A percentile compares a stretch with the other conserved stretches of the same genome.
Conservation (phyloP, 352 stramenopile species). For the Thraustochytrium sp. region DNA sequence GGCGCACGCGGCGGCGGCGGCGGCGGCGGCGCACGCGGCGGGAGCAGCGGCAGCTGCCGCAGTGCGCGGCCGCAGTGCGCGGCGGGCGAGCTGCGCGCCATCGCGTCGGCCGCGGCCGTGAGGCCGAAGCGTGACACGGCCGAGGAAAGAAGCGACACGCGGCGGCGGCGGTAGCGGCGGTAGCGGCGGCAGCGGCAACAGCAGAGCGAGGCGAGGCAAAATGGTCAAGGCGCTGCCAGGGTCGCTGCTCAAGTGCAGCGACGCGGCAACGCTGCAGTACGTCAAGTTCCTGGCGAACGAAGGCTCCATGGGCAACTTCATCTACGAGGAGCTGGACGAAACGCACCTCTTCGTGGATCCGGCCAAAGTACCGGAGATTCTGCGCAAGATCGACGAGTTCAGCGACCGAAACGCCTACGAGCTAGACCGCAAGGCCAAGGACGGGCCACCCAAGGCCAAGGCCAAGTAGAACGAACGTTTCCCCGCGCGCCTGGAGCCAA, state of each 20-base stretch:
- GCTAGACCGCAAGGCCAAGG: neutral
- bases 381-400: conserved; percentile 27
- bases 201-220: neutral
- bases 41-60: no score
- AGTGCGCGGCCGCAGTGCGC: no score
- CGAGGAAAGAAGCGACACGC: no score
- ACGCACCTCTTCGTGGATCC: conserved; percentile 24
- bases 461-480: neutral
- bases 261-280: conserved; percentile 21
- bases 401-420: conserved; percentile 21
- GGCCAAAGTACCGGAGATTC: neutral
- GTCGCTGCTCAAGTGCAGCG: conserved; percentile 34
- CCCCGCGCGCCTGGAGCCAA: no score
- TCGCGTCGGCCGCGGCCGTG: no score
- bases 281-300: conserved; percentile 13
- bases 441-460: neutral
- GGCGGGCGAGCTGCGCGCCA: no score
- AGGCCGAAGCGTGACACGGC: no score
- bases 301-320: neutral
- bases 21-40: no score
- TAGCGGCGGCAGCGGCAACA: no score
- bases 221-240: conserved; percentile 6
- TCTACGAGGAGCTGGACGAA: neutral
- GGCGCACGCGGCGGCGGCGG: no score
- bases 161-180: no score